Evolutionary conservation across 106 monocot species (phyloP), one percentile per base, ranked within the genome.

Genomic region (Dioscorea alata): DNA sequence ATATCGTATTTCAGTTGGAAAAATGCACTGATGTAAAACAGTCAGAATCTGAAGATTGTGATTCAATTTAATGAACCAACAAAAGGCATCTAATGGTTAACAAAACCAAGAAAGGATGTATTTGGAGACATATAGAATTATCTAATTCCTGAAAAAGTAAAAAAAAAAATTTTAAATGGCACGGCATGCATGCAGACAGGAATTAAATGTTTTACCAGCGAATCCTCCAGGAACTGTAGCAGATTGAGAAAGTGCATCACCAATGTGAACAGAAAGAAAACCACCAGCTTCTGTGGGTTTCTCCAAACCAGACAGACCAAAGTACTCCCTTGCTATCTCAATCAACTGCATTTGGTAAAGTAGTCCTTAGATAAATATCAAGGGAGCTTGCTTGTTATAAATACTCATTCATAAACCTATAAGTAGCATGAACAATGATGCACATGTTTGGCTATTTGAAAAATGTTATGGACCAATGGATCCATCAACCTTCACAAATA

Each of bases 161-260:
- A 10, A 42, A 3, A 28, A 1, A 42, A 3, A 28, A 1, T 42
- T 6, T 42, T 42, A 3, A 42, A 42, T 3, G 10, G 5, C 42
- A 42, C 6, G 42, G 42, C 9, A 42, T 10, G 10, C 42, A 42
- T 42, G 42, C 5, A 42, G 10, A 42, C 6, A 42, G 42, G 10
- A 42, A 42, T 42, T 8, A 42, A 42, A 42, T 17, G 68, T 59
- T 14, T 73, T 77, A 94, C 94, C 94, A 61, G 94, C 94, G 83
- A 90, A 94, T 17, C 94, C 94, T 77, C 94, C 94, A 70, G 75
- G 72, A 80, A 88, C 67, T 33, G 65, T 69, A 20, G 68, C 75
- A 74, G 69, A 70, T 72, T 85, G 74, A 69, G 90, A 94, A 69
- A 94, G 79, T 24, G 94, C 94, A 81, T 94, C 90, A 20, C 87